phyloP scores from a whole-genome alignment of 1,139 yeast genomes.

The Kurtzmaniella natalensis region DNA sequence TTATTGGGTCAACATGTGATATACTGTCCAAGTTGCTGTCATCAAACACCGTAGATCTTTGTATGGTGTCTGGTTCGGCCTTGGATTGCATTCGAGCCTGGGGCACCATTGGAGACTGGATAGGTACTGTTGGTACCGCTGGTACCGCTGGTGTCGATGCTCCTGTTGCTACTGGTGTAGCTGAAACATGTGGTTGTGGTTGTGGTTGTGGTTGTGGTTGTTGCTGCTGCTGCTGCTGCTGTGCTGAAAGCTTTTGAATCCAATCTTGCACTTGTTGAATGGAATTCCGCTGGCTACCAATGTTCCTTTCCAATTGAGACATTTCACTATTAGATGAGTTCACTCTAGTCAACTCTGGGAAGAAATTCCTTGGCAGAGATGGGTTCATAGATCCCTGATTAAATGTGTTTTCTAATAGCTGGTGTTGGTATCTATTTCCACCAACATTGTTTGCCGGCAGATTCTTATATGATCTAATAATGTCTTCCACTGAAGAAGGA shows the following conservation, averaged over 20 bases:
- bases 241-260: conserved; percentile 43
- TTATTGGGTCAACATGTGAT: too few species aligned
- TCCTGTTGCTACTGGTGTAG: neutral
- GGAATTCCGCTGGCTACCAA: conserved; percentile 49
- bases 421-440: conserved; percentile 30
- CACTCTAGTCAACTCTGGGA: conserved; percentile 4
- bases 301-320: conserved; percentile 38
- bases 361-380: conserved; percentile 2
- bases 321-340: conserved; percentile 17
- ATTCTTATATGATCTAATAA: conserved; percentile 28
- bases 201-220: conserved; percentile 13
- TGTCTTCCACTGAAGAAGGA: conserved; percentile 32
- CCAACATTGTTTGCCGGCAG: conserved; percentile 14
- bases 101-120: conserved; percentile 5
- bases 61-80: too few species aligned
- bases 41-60: too few species aligned
- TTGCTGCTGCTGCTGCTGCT: conserved; percentile 26
- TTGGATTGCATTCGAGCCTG: too few species aligned
- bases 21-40: too few species aligned
- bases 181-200: conserved; percentile 1
- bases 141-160: too few species aligned
- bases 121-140: neutral
- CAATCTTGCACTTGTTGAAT: conserved; percentile 58
- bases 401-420: conserved; percentile 24
- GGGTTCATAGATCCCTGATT: conserved; percentile 13